phyloP scores from a whole-genome alignment of 768 basidiomycete species.

The Russula sp. region DNA sequence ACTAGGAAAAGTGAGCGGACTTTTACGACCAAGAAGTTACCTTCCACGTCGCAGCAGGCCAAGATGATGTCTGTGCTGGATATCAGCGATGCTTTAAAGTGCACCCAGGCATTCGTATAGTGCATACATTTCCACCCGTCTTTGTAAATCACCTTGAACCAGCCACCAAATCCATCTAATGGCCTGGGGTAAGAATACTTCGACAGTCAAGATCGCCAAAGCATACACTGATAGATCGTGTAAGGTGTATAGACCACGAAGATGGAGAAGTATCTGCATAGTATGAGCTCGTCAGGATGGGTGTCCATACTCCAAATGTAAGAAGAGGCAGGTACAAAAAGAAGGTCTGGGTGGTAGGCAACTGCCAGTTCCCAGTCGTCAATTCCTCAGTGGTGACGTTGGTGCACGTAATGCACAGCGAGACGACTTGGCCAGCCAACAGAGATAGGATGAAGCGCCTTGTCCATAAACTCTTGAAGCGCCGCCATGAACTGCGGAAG shows the following conservation, averaged over 20 bases:
- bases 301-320: not conserved
- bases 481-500: constrained; percentile 43
- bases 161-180: constrained; percentile 77
- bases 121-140: constrained; percentile 86
- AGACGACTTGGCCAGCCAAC: constrained; percentile 75
- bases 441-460: constrained; percentile 62
- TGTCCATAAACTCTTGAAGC: constrained; percentile 78
- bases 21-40: constrained; percentile 81
- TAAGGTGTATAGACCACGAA: constrained; percentile 78
- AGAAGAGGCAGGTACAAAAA: constrained; percentile 57
- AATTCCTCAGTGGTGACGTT: constrained; percentile 83
- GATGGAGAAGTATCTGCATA: constrained; percentile 65
- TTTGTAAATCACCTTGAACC: constrained; percentile 61
- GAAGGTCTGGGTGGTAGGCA: constrained; percentile 78
- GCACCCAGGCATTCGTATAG: not conserved
- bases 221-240: constrained; percentile 80
- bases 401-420: constrained; percentile 84
- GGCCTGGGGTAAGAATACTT: not conserved
- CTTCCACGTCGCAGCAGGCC: constrained; percentile 79
- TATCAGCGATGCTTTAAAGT: not conserved
- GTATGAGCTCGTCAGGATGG: not conserved
- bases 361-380: constrained; percentile 56
- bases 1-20: constrained; percentile 29
- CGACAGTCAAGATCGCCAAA: not conserved
- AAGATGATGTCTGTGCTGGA: constrained; percentile 58